Base-by-base conservation (phyloP, 331 rosid species). In the Acacia pycnantha region DNA sequence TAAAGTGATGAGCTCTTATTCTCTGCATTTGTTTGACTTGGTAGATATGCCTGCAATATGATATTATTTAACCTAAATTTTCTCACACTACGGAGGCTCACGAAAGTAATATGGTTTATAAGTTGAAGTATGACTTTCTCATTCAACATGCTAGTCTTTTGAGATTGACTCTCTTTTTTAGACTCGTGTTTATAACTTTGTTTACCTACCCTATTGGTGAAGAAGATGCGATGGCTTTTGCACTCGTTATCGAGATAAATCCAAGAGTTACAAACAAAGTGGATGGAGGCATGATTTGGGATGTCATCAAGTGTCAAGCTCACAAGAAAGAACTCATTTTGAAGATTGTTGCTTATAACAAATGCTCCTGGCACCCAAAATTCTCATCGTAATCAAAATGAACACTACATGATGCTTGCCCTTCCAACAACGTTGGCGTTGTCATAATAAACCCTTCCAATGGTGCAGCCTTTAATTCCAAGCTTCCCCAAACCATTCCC, bases 361-460 rank as follows among this genome's bases (percentile, higher is more conserved):
- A 89, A 86, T 3, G 97, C 97, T 80, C 88, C 91, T 1, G 97
- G 97, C 56, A 87, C 72, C 46, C 88, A 91, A n/a, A 88, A 80
- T 21, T 84, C 84, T 70, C 80, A n/a, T 90, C 88, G 85, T 89
- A 87, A n/a, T 89, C 92, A 76, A 93, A 93, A 33, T 81, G 85
- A 84, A 93, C 74, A 31, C 84, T 62, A 84, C 79, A 88, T 59
- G 89, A 90, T 21, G 88, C 82, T 19, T 89, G 91, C 0, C 94
- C 95, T 0, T 90, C 84, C 71, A 86, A 70, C 61, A 91, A 72
- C 13, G 89, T 40, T 48, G 90, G 87, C 62, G 86, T 65, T 26
- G 89, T 84, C 6, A 46, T 66, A 9, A 88, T 71, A 64, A 92
- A 86, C 9, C 90, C 84, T 86, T 93, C 94, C 31, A 29, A 29